Base-by-base conservation (phyloP, 2,329 filamentous ascomycete genomes). In the Plenodomus tracheiphilus region DNA sequence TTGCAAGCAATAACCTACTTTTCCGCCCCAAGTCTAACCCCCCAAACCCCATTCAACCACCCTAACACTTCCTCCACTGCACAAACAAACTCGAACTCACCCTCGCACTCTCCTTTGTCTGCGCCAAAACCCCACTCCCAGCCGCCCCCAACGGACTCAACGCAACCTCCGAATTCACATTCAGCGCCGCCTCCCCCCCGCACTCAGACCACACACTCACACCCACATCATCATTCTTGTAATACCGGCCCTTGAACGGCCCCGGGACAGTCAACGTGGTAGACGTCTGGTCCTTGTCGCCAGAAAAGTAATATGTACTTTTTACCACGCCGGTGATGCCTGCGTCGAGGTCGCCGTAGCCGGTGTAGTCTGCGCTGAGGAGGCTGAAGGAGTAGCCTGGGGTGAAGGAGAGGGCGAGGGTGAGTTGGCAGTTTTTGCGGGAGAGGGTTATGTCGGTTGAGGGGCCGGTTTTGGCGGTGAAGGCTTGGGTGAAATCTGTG, bases 181-280 rank as follows among this genome's bases (percentile, higher is more conserved):
- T 72, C 28, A 72, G 55, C 39, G 62, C 40, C 6, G 61, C 56
- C 11, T 58, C 47, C 45, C 59, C 53, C 10, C 22, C 22, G 49
- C 69, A 72, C 2, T 64, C 62, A 9, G 62, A 67, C 68, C 68
- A 72, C 16, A 64, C 51, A 6, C 55, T 47, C 4, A 65, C 21
- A 3, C 55, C 43, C 6, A 70, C 53, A 9, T 70, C 60, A 56
- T 81, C 78, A 40, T 72, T 72, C 65, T 77, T 75, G 53, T 64
- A 63, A 66, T 79, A 81, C 55, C 74, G 57, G n/a, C 61, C 70
- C 32, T 67, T 65, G 44, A 63, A 72, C 15, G 77, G 77, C 16
- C 78, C 78, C 4, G 59, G 58, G 62, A 79, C 39, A 22, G 25
- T 35, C 7, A 63, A 47, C 1, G 49, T 46, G 2, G 57, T 44